Evolutionary conservation across 1,284 basidiomycete species (phyloP), one percentile per base, ranked within the genome.

Genomic region (Neolentinus lepideus): DNA sequence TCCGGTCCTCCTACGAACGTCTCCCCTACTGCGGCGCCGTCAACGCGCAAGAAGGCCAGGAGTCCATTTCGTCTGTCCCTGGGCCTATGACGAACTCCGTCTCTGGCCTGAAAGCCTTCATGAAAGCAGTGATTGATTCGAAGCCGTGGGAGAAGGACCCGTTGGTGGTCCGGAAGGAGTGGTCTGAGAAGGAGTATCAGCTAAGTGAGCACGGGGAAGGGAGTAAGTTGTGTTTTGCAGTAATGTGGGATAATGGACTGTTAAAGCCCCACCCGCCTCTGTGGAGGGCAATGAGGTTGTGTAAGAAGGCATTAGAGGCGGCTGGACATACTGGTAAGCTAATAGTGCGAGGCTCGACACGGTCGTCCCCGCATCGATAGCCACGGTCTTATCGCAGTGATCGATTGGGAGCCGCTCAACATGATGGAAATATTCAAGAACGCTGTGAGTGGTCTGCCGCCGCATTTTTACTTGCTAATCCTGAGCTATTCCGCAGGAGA

Each of bases 121-220:
- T 81, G 61, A 79, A 85, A 64, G 74, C 75, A 0, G 75, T 89
- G 2, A 64, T 83, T 10, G 72, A 73, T 52, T 64, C 71, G n/a
- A 70, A 83, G 59, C 86, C 87, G 0, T 92, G 90, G 90, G 63
- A 77, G 3, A 74, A 71, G 56, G 90, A 92, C 63, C 88, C 90
- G 0, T 68, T 81, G 26, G 77, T 78, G 1, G 64, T 83, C 3
- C 75, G 78, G 25, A 85, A 88, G 63, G 75, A 76, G 1, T 93
- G 88, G 89, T 25, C 10, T 6, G 47, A 50, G 14, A 50, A 29
- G 47, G 66, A 66, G 24, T 75, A 80, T 54, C 61, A 66, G 29
- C 71, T 79, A 1, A 64, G 67, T 50, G 75, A 78, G 55, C 75
- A 81, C 53, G 76, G 74, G 21, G 69, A 71, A 50, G 78, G 77